Evolutionary conservation across 78 protist species (phyloP), one percentile per base, ranked within the genome.

Genomic region (Dictyostelium brefeldianum): DNA sequence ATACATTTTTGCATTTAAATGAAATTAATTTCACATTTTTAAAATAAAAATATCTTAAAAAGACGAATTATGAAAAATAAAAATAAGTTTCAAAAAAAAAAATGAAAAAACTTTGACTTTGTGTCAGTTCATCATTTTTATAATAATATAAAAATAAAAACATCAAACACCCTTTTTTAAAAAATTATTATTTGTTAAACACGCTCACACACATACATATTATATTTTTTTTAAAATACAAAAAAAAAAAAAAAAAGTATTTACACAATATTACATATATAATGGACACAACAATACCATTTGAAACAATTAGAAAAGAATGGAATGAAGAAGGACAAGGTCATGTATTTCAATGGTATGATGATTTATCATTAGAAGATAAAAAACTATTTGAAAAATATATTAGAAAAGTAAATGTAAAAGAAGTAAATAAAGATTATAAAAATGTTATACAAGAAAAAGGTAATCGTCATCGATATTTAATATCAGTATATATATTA

Each of bases 301-400:
- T 78, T 78, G 83, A 78, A 8, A 46, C 25, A 20, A 18, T 53
- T 29, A 78, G 69, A 78, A 54, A 89, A 7, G 54, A 81, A 65
- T 93, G 89, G 84, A 93, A 89, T 25, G 90, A 75, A 22, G 95
- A 93, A 18, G 97, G 96, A 0, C 97, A 96, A 75, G 94, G 89
- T 20, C 97, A 96, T 43, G 93, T 96, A 11, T 77, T 93, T 50
- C 5, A 83, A 25, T 96, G 95, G 94, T 89, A 8, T 50, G 91
- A 83, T 27, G 5, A 29, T 46, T 74, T 93, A 15, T 8, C 27
- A 9, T 54, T 12, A 5, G 94, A 93, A 17, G 95, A 89, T 22
- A 80, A 80, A 57, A 18, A 43, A 5, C 18, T 12, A 11, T 59
- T 96, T 36, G 83, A 51, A 25, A 69, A 77, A 11, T 90, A 90